Conservation (phyloP, 192 early-diverging fungal genomes). For the Allomyces arbusculus region DNA sequence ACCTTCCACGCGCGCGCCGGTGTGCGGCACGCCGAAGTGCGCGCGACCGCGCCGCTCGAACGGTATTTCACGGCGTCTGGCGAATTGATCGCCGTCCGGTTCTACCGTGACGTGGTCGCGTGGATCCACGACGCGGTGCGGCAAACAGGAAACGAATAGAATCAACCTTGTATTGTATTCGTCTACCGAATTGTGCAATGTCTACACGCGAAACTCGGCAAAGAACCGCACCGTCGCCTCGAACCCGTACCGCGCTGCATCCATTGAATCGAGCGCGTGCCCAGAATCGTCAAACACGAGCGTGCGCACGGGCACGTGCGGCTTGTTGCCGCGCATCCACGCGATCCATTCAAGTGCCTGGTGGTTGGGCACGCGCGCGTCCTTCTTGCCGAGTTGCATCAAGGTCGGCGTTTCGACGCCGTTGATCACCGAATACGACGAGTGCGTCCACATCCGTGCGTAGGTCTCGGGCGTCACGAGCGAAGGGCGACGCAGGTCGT, state of each 20-base stretch:
- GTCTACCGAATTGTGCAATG: too few relatives aligned
- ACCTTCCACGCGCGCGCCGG: too few relatives aligned
- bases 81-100: too few relatives aligned
- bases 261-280: constrained; percentile 20
- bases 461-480: constrained; percentile 31
- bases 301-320: background rate
- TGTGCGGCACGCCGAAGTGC: too few relatives aligned
- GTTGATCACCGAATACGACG: constrained; percentile 31
- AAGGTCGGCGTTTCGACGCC: constrained; percentile 40
- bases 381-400: constrained; percentile 39
- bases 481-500: constrained; percentile 30
- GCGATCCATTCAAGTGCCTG: constrained; percentile 22
- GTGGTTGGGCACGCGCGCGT: constrained; percentile 50
- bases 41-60: too few relatives aligned
- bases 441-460: constrained; percentile 26
- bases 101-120: too few relatives aligned
- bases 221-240: constrained; percentile 7
- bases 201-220: background rate
- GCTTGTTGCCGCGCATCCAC: background rate
- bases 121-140: too few relatives aligned
- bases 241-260: constrained; percentile 17
- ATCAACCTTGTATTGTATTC: too few relatives aligned
- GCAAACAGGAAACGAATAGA: too few relatives aligned
- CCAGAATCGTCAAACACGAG: constrained; percentile 15
- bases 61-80: too few relatives aligned